Base-by-base conservation (phyloP, 1,284 basidiomycete genomes). In the Boletus semigastroideus region DNA sequence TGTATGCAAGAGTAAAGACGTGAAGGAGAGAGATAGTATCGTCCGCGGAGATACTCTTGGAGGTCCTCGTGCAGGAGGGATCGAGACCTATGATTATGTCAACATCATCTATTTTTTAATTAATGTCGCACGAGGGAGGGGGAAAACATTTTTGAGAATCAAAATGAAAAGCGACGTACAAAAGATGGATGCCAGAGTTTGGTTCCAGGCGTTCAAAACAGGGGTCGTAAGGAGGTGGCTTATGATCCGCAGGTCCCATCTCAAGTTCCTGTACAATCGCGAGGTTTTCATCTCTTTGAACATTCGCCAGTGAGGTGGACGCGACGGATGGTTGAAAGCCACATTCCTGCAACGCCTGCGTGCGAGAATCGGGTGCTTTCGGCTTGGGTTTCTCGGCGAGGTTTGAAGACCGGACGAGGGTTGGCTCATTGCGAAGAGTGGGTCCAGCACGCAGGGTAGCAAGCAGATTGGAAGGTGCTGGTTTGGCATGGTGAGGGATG, bases 21-120 rank as follows among this genome's bases (percentile, higher is more conserved):
- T 1, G 92, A 93, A 0, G 94, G 93, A 0, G 91, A 86, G 40
- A 99, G 77, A 64, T 90, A 92, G 69, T 88, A 96, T 30, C 96
- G 83, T 4, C 87, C 92, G 22, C 80, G 76, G 28, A 99, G 77
- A 69, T 94, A 84, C n/a, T 88, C 86, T 68, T 91, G 86, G 9
- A 98, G 72, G 53, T 88, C 82, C 20, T 84, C 80, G 66, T 98
- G 87, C 1, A 90, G 66, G 7, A 96, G 72, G 3, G 70, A 68
- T 38, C 95, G 88, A 30, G 85, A 86, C 42, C 92, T 94, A 43
- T 30, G 3, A 48, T 51, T 44, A 62, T 51, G 61, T 41, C 47
- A 50, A 40, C 28, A 42, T 40, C 17, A 12, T 33, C 38, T 27
- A 47, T 31, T 48, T 40, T 38, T 48, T 46, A 41, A 12, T 43